Percentiles rank a stretch among this genome's conserved stretches.
Conservation (phyloP, 1,139 yeast genomes). For the Geotrichum klebahnii region DNA sequence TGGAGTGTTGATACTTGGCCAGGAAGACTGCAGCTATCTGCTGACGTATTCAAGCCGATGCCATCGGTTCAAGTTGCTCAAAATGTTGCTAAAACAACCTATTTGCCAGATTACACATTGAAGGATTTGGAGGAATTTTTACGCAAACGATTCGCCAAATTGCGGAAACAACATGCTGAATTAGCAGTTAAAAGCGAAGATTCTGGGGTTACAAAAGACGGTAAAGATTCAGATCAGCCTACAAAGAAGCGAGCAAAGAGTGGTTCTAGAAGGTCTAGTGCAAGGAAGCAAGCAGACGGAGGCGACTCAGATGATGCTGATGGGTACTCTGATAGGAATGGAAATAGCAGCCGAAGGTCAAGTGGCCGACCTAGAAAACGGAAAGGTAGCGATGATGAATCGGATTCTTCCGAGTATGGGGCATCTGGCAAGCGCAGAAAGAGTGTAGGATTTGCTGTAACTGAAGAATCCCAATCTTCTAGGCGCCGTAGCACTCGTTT, state of each 20-base stretch:
- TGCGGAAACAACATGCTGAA: slow-evolving; percentile 20
- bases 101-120: slow-evolving; percentile 45
- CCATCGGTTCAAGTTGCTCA: slow-evolving; percentile 34
- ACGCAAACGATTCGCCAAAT: slow-evolving; percentile 15
- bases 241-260: slow-evolving; percentile 3
- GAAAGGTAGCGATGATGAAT: slow-evolving; percentile 2
- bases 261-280: slow-evolving; percentile 1
- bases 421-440: slow-evolving; percentile 2
- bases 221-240: slow-evolving; percentile 2
- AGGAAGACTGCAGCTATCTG: slow-evolving; percentile 63
- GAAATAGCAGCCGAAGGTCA: slow-evolving; percentile 2
- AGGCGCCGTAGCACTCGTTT: slow-evolving; percentile 12
- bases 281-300: not conserved
- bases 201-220: not conserved
- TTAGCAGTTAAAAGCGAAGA: slow-evolving; percentile 2
- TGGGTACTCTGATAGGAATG: not conserved
- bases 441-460: not conserved
- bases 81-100: slow-evolving; percentile 41
- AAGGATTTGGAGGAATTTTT: slow-evolving; percentile 29
- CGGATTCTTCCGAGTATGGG: slow-evolving; percentile 5
- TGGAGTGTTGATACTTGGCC: slow-evolving; percentile 84
- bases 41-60: slow-evolving; percentile 62
- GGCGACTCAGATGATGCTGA: slow-evolving; percentile 5
- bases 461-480: not conserved
- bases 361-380: slow-evolving; percentile 1